Evolutionary conservation across 495 filamentous ascomycete genomes (phyloP), one percentile per base, ranked within the genome.

Genomic region (Baudoinia panamericana): DNA sequence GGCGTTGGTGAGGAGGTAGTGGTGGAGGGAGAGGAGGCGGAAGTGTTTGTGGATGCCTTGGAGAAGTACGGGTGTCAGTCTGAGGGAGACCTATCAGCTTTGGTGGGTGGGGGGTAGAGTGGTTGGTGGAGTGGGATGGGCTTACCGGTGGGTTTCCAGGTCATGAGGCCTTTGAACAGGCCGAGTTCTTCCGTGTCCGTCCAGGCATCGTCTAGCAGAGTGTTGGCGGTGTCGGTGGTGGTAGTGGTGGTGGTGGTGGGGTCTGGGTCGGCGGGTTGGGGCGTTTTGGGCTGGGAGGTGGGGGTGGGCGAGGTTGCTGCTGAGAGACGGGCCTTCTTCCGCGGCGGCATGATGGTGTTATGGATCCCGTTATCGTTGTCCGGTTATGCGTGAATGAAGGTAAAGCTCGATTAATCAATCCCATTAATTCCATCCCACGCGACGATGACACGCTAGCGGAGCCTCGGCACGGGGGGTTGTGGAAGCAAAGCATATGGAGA

Each of bases 41-140:
- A 97, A 96, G 62, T 96, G 87, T 61, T 92, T 96, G 65, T 97
- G 88, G 67, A 97, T 78, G 35, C 88, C 88, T 94, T 42, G 21
- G 7, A 9, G 30, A 42, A 13, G 9, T 13, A 16, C 13, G 24
- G 12, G 9, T 21, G 30, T 43, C 18, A 36, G 44, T 45, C 36
- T 46, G 42, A 19, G 43, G 26, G 18, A 5, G 12, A 5, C 9
- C 22, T 30, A 31, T 39, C 28, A 50, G 27, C 23, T 5, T 2
- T 5, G 23, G 22, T 5, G 21, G 24, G 8, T 12, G 21, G 5
- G 23, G 16, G 26, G 25, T 3, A 11, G 21, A 13, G 23, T 9
- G 8, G 20, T n/a, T n/a, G n/a, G n/a, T 19, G 32, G n/a, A 9
- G 13, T 34, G 11, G 16, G 16, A 38, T 30, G 18, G 15, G 13